Evolutionary conservation across 2,329 filamentous ascomycete species (phyloP), one percentile per base, ranked within the genome.

Genomic region (Zymoseptoria pseudotritici): DNA sequence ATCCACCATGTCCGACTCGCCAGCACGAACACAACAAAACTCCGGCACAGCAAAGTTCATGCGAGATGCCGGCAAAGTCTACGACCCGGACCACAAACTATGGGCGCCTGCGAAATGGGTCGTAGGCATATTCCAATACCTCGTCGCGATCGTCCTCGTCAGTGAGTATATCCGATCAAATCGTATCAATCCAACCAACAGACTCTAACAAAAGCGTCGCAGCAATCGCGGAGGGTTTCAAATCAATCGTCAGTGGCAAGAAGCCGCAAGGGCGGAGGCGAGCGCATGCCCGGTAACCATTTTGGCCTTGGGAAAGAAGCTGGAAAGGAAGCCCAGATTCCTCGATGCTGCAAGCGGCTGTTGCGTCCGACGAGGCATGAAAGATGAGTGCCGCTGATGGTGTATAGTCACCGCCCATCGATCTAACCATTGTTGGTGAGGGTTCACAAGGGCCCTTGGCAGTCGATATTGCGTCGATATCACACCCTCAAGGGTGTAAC

Each of bases 31-130:
- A 26, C 57, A 60, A 21, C 54, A 58, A 51, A 63, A 65, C 52
- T 65, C 66, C 17, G 49, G 51, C n/a, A 63, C 67, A 24, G 56
- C 62, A 17, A 58, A 59, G 50, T 69, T 69, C 62, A 60, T 69
- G 54, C 64, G 66, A n/a, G 61, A 60, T 17, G 67, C 67, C 36
- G 63, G 67, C 46, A 54, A 60, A 19, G 66, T 69, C 24, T 62
- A 65, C 49, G 67, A 69, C 53, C 67, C 67, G 4, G 66, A 69
- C 2, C 50, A 62, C 52, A 66, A 68, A 36, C 61, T 69, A 3
- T 69, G 67, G 67, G 61, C 49, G 31, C 67, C 67, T 5, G 67
- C 66, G 8, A 59, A 62, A 57, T 69, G 66, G 65, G 55, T 69
- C 13, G 66, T 64, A 11, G 59, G 62, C 26, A 63, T 68, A 58